Evolutionary conservation across 176 grass and related monocot genomes (phyloP), one percentile per base, ranked within the genome.

Genomic region (Hyparrhenia diplandra): DNA sequence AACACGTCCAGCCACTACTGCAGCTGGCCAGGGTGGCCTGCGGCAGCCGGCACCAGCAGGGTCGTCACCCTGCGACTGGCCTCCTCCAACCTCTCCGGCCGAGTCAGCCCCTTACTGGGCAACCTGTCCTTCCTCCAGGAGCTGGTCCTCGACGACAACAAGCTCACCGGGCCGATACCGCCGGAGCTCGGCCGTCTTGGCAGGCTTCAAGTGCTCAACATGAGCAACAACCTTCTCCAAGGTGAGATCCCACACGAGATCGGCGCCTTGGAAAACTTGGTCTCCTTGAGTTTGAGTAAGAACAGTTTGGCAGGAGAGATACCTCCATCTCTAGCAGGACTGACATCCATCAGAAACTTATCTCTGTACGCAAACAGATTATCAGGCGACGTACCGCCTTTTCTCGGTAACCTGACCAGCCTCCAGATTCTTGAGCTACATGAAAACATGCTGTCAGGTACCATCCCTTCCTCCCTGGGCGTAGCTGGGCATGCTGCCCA

Each of bases 71-170:
- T 91, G 3, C n/a, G 0, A n/a, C 2, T 88, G 13, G 2, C 3
- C 16, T 77, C 81, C 5, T 45, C 37, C 3, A 51, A 61, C 24
- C 64, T 91, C 2, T 23, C 35, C 0, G 89, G 85, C 0, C 23
- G 1, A 5, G 52, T 91, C 20, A 82, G 81, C 2, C 89, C 89
- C 1, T 84, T 20, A 14, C 10, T 91, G 63, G 73, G 70, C 1
- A 90, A 88, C 74, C 80, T 87, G 0, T 80, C 80, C 20, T 90
- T 90, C 30, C 64, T 90, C 1, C 2, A 2, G 34, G 0, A 6
- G 35, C 54, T 90, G 20, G 18, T 87, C 11, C 35, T 90, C 10
- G 0, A 2, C 1, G 8, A 12, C 4, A 90, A 90, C 49, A 21
- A 57, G 4, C 32, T 90, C 0, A 6, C 30, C 5, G 73, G 88